Base-by-base conservation (phyloP, 2,329 filamentous ascomycete genomes). In the Thelonectria blattea region DNA sequence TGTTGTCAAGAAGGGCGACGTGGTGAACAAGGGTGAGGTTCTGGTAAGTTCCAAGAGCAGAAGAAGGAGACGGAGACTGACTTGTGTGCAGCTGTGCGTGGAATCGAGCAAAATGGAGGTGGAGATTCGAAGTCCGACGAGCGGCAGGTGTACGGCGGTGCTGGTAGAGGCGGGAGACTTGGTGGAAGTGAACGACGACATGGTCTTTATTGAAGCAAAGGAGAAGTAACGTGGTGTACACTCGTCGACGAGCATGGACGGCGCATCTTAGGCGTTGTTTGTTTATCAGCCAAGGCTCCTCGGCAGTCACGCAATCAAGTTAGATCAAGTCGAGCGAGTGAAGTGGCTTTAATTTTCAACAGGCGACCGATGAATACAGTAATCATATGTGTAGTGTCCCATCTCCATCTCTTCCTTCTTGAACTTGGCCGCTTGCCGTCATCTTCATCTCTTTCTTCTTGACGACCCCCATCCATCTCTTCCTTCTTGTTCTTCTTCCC, bases 71-170 rank as follows among this genome's bases (percentile, higher is more conserved):
- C 4, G 17, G 10, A 5, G 20, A 18, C 57, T 64, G 20, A 64
- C 56, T 10, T 53, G 27, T 30, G n/a, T 11, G 17, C 37, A 73
- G 69, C 52, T 72, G 14, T 76, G 65, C 63, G 66, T 76, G 20
- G 74, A 76, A 59, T 75, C 74, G n/a, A 75, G 73, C 52, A 76
- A 76, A 68, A 76, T 76, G 75, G 74, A 76, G 52, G 62, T 76
- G n/a, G 70, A 74, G 45, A 73, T 76, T 51, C 65, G 61, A n/a
- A 75, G 73, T 41, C 71, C 69, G 1, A 51, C 65, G 0, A 55
- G 48, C 17, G 75, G 75, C 3, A 68, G 14, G 34, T 71, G 74
- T 42, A 63, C 59, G 20, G 62, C 57, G 32, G 64, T 74, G n/a
- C 52, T 71, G 34, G 69, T 73, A 1, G 58, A 53, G 22, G 66